Conservation (phyloP, 331 rosid species). For the Spiraea crenata region DNA sequence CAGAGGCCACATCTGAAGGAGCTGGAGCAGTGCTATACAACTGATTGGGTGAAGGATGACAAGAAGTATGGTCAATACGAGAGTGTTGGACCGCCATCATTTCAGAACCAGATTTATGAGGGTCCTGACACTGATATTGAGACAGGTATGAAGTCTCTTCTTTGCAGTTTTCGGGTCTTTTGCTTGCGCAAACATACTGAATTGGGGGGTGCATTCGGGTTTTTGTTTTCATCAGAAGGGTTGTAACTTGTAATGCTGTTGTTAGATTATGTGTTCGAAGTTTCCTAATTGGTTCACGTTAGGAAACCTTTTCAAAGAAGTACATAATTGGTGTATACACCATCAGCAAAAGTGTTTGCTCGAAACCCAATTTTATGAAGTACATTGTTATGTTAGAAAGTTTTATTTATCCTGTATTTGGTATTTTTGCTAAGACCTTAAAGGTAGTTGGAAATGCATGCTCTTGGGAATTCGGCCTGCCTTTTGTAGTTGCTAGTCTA, state of each 20-base stretch:
- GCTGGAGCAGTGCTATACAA: conserved; percentile 87
- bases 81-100: conserved; percentile 61
- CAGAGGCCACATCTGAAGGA: conserved; percentile 98
- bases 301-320: background rate
- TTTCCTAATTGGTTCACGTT: background rate
- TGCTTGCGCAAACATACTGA: background rate
- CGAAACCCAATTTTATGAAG: background rate
- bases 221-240: background rate
- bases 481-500: background rate
- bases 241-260: background rate
- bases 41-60: conserved; percentile 96
- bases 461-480: background rate
- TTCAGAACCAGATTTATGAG: conserved; percentile 87
- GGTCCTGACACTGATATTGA: conserved; percentile 98
- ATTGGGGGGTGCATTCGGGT: conserved; percentile 7
- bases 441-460: background rate
- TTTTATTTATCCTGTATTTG: background rate
- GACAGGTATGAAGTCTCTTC: conserved; percentile 53
- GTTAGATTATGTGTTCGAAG: background rate
- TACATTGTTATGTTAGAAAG: background rate
- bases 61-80: conserved; percentile 93
- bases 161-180: background rate
- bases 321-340: background rate
- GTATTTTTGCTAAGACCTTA: background rate
- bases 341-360: background rate